Percentiles rank a stretch among this genome's conserved stretches.
Evolutionary conservation across 495 filamentous ascomycete species (phyloP).

Genomic region (Penicillium lividum): DNA sequence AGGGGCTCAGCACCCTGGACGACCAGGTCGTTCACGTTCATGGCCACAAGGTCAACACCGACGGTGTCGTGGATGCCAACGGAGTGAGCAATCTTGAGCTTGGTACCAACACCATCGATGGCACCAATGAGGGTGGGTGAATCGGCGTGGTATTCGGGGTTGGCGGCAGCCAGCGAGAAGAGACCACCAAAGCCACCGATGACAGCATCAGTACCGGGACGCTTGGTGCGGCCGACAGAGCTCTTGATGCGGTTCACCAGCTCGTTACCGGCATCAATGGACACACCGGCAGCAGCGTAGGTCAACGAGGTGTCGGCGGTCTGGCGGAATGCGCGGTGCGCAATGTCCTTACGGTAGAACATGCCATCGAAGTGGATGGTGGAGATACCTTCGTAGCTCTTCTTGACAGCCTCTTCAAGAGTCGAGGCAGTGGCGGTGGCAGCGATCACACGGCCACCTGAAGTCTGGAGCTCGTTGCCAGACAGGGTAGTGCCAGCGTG

Average conservation of each 20-base stretch:
- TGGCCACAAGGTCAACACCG: conserved; percentile 93
- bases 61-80: conserved; percentile 89
- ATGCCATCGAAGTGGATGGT: conserved; percentile 84
- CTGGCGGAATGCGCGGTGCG: conserved; percentile 59
- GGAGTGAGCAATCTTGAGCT: conserved; percentile 89
- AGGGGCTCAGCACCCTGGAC: conserved; percentile 93
- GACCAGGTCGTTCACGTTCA: conserved; percentile 97
- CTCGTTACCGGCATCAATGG: conserved; percentile 86
- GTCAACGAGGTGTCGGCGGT: conserved; percentile 65
- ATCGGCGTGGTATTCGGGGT: conserved; percentile 61
- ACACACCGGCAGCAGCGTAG: conserved; percentile 91
- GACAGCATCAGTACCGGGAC: conserved; percentile 81
- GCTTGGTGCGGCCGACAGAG: conserved; percentile 73
- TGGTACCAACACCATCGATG: conserved; percentile 96
- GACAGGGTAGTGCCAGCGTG: conserved; percentile 84
- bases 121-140: conserved; percentile 82
- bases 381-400: conserved; percentile 78
- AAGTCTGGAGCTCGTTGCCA: conserved; percentile 62
- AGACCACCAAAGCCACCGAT: conserved; percentile 96
- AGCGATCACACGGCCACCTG: conserved; percentile 90
- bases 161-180: conserved; percentile 74
- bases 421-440: conserved; percentile 73
- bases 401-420: conserved; percentile 77
- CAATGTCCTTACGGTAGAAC: conserved; percentile 94
- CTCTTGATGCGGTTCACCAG: conserved; percentile 88